Base-by-base conservation (phyloP, 2,329 filamentous ascomycete genomes). In the Periglandula ipomoeae region DNA sequence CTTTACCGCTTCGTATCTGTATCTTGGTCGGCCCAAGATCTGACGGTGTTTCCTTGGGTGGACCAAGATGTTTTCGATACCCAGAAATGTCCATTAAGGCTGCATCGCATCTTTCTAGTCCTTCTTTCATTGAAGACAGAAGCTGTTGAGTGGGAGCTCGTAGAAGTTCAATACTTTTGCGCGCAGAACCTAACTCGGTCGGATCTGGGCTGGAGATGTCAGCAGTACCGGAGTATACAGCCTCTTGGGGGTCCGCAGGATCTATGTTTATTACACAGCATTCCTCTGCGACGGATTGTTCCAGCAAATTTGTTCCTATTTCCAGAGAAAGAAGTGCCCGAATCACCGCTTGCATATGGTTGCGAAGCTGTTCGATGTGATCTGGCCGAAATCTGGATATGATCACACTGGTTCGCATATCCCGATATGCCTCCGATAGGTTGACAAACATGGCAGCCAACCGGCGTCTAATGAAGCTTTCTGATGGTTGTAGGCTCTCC, bases 321-420 rank as follows among this genome's bases (percentile, higher is more conserved):
- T 72, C 71, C 51, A 81, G 64, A 20, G 76, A 72, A 20, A 81
- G 61, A 5, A 81, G 61, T 3, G 74, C 67, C 49, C 78, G 68
- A 26, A 81, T 70, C 6, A 79, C 74, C 17, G 65, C 72, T 53
- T 81, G 78, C 46, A 80, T 69, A 3, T 72, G 62, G 55, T 81
- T 81, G 47, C 78, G 71, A 26, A 81, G 61, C 5, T 66, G 62
- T 34, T 65, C 61, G 19, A 78, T 65, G 56, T 81, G 76, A 10
- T 66, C 61, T 2, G 77, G 75, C 10, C 61, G 62, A 50, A 80
- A 76, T 1, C 71, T 67, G 1, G 75, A 78, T 4, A 80, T 61
- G 1, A 76, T 75, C n/a, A 79, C 68, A 47, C 81, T 78, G 46
- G 79, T 69, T 11, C 70, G 68, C 50, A 81, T 69, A 54, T 82